Conservation (phyloP, 2,329 filamentous ascomycete genomes). For the Chaetomiaceae sp. region DNA sequence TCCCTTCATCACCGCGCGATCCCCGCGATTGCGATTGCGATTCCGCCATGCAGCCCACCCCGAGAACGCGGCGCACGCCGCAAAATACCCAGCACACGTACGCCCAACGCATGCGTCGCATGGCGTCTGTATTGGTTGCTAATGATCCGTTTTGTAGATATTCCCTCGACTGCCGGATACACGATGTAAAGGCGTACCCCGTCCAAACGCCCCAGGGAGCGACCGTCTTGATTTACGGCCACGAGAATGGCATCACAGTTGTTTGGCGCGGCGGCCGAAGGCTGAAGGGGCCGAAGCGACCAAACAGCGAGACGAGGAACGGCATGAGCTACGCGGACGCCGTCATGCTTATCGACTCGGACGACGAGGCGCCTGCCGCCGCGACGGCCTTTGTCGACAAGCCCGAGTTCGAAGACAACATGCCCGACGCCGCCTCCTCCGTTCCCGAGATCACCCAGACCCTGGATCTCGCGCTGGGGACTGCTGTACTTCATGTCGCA, state of each 20-base stretch:
- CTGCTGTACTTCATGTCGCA: slow-evolving; percentile 51
- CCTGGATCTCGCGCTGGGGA: slow-evolving; percentile 56
- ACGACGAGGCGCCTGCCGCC: slow-evolving; percentile 46
- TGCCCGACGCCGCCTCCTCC: slow-evolving; percentile 40
- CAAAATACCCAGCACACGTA: slow-evolving; percentile 28
- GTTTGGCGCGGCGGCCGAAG: slow-evolving; percentile 58
- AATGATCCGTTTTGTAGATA: slow-evolving; percentile 41
- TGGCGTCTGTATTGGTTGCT: neutral
- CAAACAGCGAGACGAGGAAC: slow-evolving; percentile 44
- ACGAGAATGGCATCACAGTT: slow-evolving; percentile 57
- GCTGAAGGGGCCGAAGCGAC: slow-evolving; percentile 46
- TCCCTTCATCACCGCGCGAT: no score
- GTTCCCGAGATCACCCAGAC: slow-evolving; percentile 56
- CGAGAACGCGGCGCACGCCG: slow-evolving; percentile 26
- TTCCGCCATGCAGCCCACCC: slow-evolving; percentile 20
- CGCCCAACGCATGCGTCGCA: neutral
- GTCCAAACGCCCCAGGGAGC: slow-evolving; percentile 59
- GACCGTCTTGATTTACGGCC: slow-evolving; percentile 57
- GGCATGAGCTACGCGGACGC: slow-evolving; percentile 45
- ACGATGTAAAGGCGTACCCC: slow-evolving; percentile 58
- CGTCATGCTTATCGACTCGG: slow-evolving; percentile 60
- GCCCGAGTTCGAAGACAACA: slow-evolving; percentile 53
- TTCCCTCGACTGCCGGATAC: slow-evolving; percentile 52
- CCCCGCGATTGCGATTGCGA: neutral
- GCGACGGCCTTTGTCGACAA: slow-evolving; percentile 42